Conservation (phyloP, 495 filamentous ascomycete species). For the Delitschia confertaspora region DNA sequence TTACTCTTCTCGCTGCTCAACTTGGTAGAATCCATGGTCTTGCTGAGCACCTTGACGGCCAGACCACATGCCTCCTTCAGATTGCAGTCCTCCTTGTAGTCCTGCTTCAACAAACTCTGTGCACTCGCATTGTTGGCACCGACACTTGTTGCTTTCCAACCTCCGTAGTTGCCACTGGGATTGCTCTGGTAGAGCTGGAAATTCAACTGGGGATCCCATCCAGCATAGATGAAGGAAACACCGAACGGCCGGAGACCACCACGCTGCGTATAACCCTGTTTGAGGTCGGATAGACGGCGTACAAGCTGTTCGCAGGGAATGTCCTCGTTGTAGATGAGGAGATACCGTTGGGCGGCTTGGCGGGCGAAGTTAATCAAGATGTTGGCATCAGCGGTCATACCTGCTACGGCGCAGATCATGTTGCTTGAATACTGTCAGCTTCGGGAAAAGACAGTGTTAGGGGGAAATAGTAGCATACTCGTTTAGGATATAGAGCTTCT, state of each 20-base stretch:
- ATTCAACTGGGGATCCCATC: constrained; percentile 86
- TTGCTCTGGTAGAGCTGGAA: constrained; percentile 99
- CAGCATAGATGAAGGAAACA: constrained; percentile 99
- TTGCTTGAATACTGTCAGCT: constrained; percentile 51
- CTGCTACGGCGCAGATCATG: constrained; percentile 99
- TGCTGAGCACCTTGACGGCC: constrained; percentile 98
- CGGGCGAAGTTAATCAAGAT: constrained; percentile 99
- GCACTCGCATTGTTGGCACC: constrained; percentile 97
- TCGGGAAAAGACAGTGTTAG: background rate
- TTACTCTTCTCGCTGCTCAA: constrained; percentile 97
- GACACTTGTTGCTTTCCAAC: constrained; percentile 97
- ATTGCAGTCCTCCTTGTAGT: constrained; percentile 96
- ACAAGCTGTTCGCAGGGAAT: constrained; percentile 99
- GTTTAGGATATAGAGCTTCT: constrained; percentile 99
- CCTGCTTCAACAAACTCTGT: constrained; percentile 95
- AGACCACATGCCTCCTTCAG: constrained; percentile 94
- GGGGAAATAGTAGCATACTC: constrained; percentile 53
- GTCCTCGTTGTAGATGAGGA: constrained; percentile 98
- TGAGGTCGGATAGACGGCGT: constrained; percentile 90
- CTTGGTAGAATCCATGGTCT: constrained; percentile 99
- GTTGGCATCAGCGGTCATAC: constrained; percentile 98
- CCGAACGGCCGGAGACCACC: constrained; percentile 96
- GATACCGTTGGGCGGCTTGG: constrained; percentile 90
- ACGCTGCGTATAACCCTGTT: constrained; percentile 99
- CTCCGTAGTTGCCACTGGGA: constrained; percentile 97